These are phyloP conservation scores for Didymellaceae sp. DNA, from an alignment of 2,329 filamentous ascomycete genomes.

Conservation along the genomic window DNA sequence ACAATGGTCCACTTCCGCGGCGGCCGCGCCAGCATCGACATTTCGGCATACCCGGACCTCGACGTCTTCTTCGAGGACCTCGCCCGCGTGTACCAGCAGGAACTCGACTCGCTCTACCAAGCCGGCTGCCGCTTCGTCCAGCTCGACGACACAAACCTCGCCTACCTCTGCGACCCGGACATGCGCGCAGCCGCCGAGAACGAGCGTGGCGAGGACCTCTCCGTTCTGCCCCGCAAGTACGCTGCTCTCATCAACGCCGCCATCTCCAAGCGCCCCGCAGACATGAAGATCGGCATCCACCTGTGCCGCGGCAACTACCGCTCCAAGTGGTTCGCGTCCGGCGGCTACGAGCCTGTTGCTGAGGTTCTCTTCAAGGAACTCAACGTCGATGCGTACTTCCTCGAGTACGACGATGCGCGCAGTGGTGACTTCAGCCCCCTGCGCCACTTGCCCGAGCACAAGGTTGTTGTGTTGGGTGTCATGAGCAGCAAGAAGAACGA, in stretches of 20 bases:
- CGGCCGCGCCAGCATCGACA: constrained; percentile 60
- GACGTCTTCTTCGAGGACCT: constrained; percentile 64
- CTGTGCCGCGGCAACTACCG: constrained; percentile 65
- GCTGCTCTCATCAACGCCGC: constrained; percentile 62
- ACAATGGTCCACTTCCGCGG: constrained; percentile 69
- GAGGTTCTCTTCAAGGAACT: constrained; percentile 64
- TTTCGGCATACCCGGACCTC: constrained; percentile 60
- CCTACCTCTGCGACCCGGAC: constrained; percentile 63
- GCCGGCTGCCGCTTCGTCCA: constrained; percentile 64
- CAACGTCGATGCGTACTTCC: constrained; percentile 65
- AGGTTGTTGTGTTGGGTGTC: constrained; percentile 63
- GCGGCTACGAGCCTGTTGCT: constrained; percentile 65
- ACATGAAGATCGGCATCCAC: constrained; percentile 64
- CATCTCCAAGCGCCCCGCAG: constrained; percentile 58
- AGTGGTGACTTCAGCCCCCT: constrained; percentile 63
- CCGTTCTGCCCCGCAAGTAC: constrained; percentile 59
- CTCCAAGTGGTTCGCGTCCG: constrained; percentile 63
- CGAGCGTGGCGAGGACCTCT: constrained; percentile 59
- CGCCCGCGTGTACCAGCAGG: constrained; percentile 62
- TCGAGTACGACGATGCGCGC: constrained; percentile 65
- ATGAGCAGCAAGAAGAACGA: constrained; percentile 65
- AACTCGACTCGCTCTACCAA: constrained; percentile 60
- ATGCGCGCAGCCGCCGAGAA: constrained; percentile 61
- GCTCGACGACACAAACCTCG: constrained; percentile 66
- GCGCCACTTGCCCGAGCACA: constrained; percentile 60